phyloP scores from a whole-genome alignment of 495 filamentous ascomycete species.

The Talaromyces ruber region DNA sequence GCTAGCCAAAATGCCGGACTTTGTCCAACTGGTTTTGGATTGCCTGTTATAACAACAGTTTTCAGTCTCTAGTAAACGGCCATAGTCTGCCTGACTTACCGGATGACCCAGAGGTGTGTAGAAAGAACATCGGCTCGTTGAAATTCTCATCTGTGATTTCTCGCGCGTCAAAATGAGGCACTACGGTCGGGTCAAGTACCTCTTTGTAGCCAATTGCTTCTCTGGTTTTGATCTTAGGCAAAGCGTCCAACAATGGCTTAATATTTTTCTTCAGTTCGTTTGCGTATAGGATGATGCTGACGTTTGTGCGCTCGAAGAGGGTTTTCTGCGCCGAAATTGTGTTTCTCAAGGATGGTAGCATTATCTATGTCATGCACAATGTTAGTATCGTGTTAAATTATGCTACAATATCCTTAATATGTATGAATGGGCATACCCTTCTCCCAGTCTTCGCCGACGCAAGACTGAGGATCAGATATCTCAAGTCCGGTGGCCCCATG shows the following conservation, averaged over 20 bases:
- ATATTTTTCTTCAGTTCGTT: constrained; percentile 1
- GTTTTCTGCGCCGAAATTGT: not conserved
- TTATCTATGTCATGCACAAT: not conserved
- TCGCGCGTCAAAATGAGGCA: constrained; percentile 5
- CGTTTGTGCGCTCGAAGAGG: constrained; percentile 1
- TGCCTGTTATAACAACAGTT: not conserved
- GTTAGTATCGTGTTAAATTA: not conserved
- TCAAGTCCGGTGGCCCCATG: constrained; percentile 17
- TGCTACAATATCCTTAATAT: not conserved
- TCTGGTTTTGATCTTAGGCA: not conserved
- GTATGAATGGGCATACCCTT: not conserved
- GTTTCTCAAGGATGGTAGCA: constrained; percentile 4
- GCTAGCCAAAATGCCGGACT: not conserved
- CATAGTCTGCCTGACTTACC: not conserved
- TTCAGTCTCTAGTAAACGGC: not conserved
- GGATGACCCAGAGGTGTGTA: constrained; percentile 3
- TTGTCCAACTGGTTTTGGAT: not conserved
- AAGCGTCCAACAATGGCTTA: not conserved
- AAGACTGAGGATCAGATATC: constrained; percentile 14
- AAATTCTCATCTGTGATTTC: constrained; percentile 1
- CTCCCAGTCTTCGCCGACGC: constrained; percentile 15
- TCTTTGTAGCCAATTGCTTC: not conserved
- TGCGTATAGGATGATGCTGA: not conserved
- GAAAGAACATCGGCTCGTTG: not conserved
- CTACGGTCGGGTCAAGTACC: not conserved